phyloP scores from a whole-genome alignment of 2,329 filamentous ascomycete species.

The Cercospora zeina region DNA sequence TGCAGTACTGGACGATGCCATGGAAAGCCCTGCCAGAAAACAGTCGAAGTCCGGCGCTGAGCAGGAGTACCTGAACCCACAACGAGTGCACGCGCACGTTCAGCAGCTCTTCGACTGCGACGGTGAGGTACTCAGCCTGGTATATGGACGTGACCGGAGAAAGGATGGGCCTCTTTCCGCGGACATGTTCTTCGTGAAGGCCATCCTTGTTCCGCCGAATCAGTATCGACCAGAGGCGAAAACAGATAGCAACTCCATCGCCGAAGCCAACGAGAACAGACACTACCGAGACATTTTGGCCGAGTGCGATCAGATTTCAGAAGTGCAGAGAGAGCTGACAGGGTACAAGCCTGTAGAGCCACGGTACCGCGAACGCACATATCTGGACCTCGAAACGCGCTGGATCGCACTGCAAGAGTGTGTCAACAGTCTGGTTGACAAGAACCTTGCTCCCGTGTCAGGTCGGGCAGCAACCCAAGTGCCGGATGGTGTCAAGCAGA shows the following conservation, averaged over 20 bases:
- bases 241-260: constrained; percentile 76
- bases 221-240: constrained; percentile 83
- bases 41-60: constrained; percentile 46
- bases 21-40: constrained; percentile 37
- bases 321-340: constrained; percentile 67
- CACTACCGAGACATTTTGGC: constrained; percentile 84
- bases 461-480: constrained; percentile 74
- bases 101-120: constrained; percentile 82
- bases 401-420: constrained; percentile 83
- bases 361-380: constrained; percentile 58
- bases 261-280: constrained; percentile 84
- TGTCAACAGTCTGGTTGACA: constrained; percentile 91
- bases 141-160: constrained; percentile 58
- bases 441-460: constrained; percentile 78
- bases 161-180: constrained; percentile 32
- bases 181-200: constrained; percentile 93
- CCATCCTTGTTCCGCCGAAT: constrained; percentile 86
- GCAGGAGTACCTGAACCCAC: constrained; percentile 77
- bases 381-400: constrained; percentile 75
- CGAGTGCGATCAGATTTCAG: constrained; percentile 69
- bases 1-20: constrained; percentile 53
- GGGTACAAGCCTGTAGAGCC: constrained; percentile 46
- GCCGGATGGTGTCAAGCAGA: constrained; percentile 95
- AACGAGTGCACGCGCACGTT: constrained; percentile 79
- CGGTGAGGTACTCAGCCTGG: constrained; percentile 74